These are phyloP conservation scores for Arthroderma sp. DNA, from an alignment of 2,329 filamentous ascomycete species.

Conservation along the genomic window DNA sequence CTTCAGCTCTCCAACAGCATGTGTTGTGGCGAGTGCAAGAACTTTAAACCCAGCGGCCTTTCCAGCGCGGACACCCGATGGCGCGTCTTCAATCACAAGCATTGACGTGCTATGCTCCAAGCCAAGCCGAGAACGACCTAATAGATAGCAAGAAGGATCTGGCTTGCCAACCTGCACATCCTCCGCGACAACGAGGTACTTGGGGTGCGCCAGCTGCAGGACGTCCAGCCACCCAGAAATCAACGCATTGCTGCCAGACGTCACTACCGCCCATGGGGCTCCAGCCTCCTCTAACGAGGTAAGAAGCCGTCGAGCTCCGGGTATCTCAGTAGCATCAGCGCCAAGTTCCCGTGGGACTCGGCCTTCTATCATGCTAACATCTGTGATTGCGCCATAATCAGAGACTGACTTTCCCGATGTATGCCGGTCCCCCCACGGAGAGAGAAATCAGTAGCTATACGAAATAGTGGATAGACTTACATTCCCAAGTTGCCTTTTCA, in stretches of 20 bases:
- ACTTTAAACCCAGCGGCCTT: constrained; percentile 80
- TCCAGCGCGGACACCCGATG: constrained; percentile 69
- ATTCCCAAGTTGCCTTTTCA: constrained; percentile 84
- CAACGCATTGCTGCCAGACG: constrained; percentile 54
- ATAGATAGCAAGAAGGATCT: constrained; percentile 59
- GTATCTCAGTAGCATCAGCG: constrained; percentile 69
- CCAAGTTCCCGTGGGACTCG: constrained; percentile 66
- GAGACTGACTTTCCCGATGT: constrained; percentile 8
- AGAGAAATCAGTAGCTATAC: too few species aligned
- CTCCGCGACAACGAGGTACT: constrained; percentile 61
- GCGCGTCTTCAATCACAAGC: constrained; percentile 79
- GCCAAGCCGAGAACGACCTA: constrained; percentile 53
- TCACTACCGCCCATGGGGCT: constrained; percentile 75
- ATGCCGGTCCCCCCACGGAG: constrained; percentile 3
- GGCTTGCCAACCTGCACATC: constrained; percentile 66
- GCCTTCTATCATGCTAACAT: constrained; percentile 67
- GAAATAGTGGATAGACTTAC: constrained; percentile 42
- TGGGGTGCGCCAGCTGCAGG: constrained; percentile 52
- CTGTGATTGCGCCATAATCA: constrained; percentile 34
- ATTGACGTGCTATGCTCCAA: constrained; percentile 40
- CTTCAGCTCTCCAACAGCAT: constrained; percentile 58
- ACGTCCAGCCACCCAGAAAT: constrained; percentile 61
- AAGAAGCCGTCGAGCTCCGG: constrained; percentile 63
- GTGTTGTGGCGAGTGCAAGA: constrained; percentile 72
- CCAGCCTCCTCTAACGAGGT: constrained; percentile 49